These are phyloP conservation scores for Papiliotrema fonsecae DNA, from an alignment of 1,284 basidiomycete genomes.

Conservation along the genomic window DNA sequence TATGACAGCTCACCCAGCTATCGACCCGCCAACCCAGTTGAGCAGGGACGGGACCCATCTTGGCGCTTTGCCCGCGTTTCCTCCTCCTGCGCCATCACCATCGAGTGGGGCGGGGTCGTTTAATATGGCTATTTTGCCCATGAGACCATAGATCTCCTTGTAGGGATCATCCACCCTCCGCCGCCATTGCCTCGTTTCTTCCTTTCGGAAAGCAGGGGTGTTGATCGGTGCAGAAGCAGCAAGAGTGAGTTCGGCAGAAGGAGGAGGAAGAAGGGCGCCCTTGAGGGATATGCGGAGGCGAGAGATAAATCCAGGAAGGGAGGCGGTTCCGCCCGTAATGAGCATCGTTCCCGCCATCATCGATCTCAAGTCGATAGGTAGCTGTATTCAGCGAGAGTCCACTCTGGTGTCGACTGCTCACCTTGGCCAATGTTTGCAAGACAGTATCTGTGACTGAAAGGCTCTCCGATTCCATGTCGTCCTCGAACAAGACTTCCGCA, in stretches of 20 bases:
- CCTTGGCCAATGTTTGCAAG: slow-evolving; percentile 71
- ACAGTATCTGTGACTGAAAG: slow-evolving; percentile 74
- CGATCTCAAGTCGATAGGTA: slow-evolving; percentile 81
- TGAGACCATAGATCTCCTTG: slow-evolving; percentile 62
- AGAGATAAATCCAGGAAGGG: slow-evolving; percentile 86
- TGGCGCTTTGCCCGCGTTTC: slow-evolving; percentile 71
- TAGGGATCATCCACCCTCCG: slow-evolving; percentile 62
- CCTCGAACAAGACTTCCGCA: slow-evolving; percentile 84
- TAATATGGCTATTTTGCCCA: slow-evolving; percentile 67
- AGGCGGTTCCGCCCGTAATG: slow-evolving; percentile 80
- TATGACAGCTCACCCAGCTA: slow-evolving; percentile 66
- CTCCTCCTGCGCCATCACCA: slow-evolving; percentile 43
- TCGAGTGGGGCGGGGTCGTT: slow-evolving; percentile 61
- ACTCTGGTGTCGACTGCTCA: slow-evolving; percentile 34
- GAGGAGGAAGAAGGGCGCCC: slow-evolving; percentile 55
- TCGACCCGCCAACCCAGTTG: slow-evolving; percentile 87
- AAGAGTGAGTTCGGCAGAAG: slow-evolving; percentile 9
- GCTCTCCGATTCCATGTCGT: slow-evolving; percentile 82
- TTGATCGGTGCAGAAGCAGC: slow-evolving; percentile 10
- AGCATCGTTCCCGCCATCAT: slow-evolving; percentile 75
- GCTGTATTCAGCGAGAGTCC: slow-evolving; percentile 50
- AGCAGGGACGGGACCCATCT: slow-evolving; percentile 73
- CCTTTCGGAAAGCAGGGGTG: slow-evolving; percentile 5
- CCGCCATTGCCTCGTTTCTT: slow-evolving; percentile 15
- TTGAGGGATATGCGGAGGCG: slow-evolving; percentile 73